Evolutionary conservation across 164 flowering plant species (phyloP).

Genomic region (Macadamia tetraphylla): DNA sequence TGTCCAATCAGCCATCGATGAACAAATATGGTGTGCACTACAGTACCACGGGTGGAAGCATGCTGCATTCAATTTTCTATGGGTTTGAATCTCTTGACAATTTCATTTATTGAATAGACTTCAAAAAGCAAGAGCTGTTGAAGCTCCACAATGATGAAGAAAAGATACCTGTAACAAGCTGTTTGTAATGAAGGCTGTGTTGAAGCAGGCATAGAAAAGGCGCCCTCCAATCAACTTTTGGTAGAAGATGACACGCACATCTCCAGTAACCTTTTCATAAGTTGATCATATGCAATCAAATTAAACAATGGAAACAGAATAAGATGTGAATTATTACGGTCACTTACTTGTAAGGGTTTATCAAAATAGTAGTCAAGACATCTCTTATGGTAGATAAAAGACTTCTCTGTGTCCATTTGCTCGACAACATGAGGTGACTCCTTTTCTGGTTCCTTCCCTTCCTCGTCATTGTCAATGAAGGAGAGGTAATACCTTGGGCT

Average conservation of each 20-base stretch:
- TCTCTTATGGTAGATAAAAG: constrained; percentile 50
- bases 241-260: constrained; percentile 66
- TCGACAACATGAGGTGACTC: constrained; percentile 43
- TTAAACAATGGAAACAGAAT: not conserved
- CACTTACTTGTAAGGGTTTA: constrained; percentile 49
- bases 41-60: not conserved
- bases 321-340: not conserved
- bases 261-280: constrained; percentile 56
- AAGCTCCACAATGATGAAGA: not conserved
- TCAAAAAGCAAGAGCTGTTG: not conserved
- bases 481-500: constrained; percentile 54
- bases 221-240: constrained; percentile 76
- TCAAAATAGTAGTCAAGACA: constrained; percentile 64
- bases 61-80: not conserved
- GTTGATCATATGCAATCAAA: not conserved
- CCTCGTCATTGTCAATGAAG: constrained; percentile 33
- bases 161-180: constrained; percentile 62
- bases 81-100: not conserved
- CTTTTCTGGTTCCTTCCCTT: constrained; percentile 19
- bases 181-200: constrained; percentile 65
- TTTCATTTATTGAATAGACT: not conserved
- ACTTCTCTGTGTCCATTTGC: constrained; percentile 74
- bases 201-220: constrained; percentile 76
- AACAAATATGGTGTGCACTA: not conserved
- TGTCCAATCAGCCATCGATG: not conserved